phyloP scores from a whole-genome alignment of 495 filamentous ascomycete species.

The Aspergillus mulundensis region DNA sequence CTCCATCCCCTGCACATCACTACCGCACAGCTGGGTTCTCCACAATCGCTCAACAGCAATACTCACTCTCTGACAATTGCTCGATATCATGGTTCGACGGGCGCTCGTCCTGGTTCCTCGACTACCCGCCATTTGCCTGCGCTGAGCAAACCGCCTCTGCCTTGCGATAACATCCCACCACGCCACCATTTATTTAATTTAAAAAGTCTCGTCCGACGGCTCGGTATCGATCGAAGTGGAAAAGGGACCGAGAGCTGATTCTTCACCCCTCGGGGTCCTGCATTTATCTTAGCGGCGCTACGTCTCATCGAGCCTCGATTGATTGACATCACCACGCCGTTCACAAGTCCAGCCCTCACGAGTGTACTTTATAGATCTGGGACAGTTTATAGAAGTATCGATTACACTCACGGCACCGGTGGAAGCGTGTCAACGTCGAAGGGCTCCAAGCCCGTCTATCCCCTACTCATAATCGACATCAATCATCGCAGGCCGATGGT shows the following conservation, averaged over 20 bases:
- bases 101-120: conserved; percentile 6
- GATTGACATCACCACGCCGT: neutral
- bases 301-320: neutral
- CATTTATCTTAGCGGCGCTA: neutral
- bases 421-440: neutral
- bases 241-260: neutral
- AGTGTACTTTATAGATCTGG: neutral
- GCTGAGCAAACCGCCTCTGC: conserved; percentile 2
- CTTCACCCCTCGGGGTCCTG: neutral
- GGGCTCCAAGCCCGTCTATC: neutral
- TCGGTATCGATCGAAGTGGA: neutral
- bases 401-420: neutral
- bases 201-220: neutral
- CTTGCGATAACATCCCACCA: neutral
- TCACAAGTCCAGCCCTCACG: neutral
- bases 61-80: neutral
- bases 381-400: neutral
- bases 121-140: conserved; percentile 1
- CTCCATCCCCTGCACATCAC: conserved; percentile 38
- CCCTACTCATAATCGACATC: neutral
- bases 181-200: conserved; percentile 1
- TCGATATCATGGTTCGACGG: conserved; percentile 14
- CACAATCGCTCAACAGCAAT: conserved; percentile 6
- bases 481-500: conserved; percentile 27
- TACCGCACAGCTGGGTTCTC: conserved; percentile 34